Evolutionary conservation across 2,329 filamentous ascomycete genomes (phyloP).

Genomic region (Cryphonectria parasitica): DNA sequence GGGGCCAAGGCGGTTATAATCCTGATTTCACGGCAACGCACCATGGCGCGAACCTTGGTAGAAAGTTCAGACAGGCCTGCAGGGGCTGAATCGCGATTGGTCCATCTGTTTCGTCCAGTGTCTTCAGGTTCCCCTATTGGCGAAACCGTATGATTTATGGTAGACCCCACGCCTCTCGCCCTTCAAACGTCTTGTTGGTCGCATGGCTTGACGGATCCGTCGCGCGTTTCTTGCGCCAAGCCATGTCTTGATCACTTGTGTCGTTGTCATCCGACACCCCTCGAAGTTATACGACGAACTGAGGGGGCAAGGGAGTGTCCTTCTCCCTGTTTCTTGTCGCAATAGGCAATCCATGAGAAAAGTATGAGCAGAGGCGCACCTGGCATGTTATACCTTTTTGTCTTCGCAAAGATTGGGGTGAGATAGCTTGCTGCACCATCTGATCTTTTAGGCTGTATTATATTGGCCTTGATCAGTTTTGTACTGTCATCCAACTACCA

Average conservation of each 20-base stretch:
- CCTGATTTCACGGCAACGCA: not conserved
- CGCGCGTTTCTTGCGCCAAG: not conserved
- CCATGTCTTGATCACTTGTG: not conserved
- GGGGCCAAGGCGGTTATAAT: constrained; percentile 4
- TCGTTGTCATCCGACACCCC: constrained; percentile 1
- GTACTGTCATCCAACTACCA: not conserved
- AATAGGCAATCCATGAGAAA: not conserved
- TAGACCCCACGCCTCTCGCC: not conserved
- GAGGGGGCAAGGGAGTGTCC: not conserved
- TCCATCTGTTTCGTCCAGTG: not conserved
- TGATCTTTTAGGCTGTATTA: not conserved
- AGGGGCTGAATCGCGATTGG: not conserved
- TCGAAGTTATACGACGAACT: constrained; percentile 10
- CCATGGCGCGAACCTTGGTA: not conserved
- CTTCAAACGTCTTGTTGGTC: not conserved
- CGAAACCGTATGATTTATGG: not conserved
- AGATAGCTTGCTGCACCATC: not conserved
- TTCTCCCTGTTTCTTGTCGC: not conserved
- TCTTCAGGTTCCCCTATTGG: not conserved
- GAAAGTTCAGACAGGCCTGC: not conserved
- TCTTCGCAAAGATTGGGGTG: not conserved
- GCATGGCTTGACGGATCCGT: not conserved
- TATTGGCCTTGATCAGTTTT: not conserved
- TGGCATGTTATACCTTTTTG: not conserved
- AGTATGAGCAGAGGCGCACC: not conserved